phyloP scores from a whole-genome alignment of 2,329 filamentous ascomycete genomes.

The Exophiala bonariae region DNA sequence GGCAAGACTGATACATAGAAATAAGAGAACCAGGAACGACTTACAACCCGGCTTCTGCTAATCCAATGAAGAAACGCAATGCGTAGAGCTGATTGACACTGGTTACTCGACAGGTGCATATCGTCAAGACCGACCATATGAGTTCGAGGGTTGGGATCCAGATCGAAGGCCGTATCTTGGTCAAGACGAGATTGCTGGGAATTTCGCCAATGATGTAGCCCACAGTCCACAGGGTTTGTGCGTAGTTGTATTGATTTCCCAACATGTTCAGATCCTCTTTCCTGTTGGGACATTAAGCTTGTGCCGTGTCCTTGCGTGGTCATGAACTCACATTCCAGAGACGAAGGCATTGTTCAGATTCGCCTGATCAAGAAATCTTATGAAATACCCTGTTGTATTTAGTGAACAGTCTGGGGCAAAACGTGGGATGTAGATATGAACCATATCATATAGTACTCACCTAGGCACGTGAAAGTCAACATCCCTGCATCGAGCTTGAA shows the following conservation, averaged over 20 bases:
- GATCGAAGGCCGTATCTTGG: slow-evolving; percentile 31
- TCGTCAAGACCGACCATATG: slow-evolving; percentile 32
- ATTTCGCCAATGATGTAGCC: slow-evolving; percentile 29
- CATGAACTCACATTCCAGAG: slow-evolving; percentile 17
- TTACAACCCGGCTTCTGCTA: slow-evolving; percentile 42
- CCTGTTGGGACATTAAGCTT: too few species aligned
- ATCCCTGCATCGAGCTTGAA: slow-evolving; percentile 58
- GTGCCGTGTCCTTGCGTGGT: too few species aligned
- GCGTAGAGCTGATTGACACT: slow-evolving; percentile 14
- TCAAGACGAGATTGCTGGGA: slow-evolving; percentile 33
- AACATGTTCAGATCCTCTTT: slow-evolving; percentile 34
- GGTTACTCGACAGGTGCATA: slow-evolving; percentile 17
- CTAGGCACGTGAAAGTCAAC: slow-evolving; percentile 56
- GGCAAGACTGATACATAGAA: too few species aligned
- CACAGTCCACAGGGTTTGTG: slow-evolving; percentile 13
- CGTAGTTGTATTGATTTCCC: slow-evolving; percentile 35
- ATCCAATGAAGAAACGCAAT: slow-evolving; percentile 50
- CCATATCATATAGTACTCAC: slow-evolving; percentile 16
- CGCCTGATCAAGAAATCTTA: slow-evolving; percentile 52
- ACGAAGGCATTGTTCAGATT: slow-evolving; percentile 48
- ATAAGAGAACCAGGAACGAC: too few species aligned
- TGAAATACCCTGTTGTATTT: slow-evolving; percentile 27
- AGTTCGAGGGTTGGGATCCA: slow-evolving; percentile 33
- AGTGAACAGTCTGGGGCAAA: neutral
- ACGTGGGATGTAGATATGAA: too few species aligned